Conservation (phyloP, 148 eudicot species). For the Rhododendron ovatum region DNA sequence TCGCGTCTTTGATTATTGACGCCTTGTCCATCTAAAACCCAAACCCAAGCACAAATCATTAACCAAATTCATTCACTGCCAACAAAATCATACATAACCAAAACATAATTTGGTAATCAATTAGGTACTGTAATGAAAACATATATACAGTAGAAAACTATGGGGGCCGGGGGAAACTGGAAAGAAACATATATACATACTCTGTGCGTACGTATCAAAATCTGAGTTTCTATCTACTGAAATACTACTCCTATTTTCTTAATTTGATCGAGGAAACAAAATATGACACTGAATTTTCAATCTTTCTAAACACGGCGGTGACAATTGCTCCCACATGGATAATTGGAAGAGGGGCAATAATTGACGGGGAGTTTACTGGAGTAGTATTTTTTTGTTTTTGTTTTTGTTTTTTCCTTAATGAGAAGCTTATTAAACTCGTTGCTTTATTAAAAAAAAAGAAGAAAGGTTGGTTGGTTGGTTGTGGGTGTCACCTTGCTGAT, state of each 20-base stretch:
- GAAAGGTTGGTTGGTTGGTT: not conserved
- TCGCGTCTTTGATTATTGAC: slow-evolving; percentile 80
- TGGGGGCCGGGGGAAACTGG: not conserved
- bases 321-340: too few species aligned
- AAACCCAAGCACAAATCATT: too few species aligned
- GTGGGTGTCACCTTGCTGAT: slow-evolving; percentile 63
- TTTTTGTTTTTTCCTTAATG: not conserved
- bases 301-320: not conserved
- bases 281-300: not conserved
- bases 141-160: too few species aligned
- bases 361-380: not conserved
- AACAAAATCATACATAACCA: too few species aligned
- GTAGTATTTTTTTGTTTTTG: too few species aligned
- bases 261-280: not conserved
- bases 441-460: too few species aligned
- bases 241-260: not conserved
- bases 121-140: too few species aligned
- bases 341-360: not conserved
- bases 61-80: not conserved
- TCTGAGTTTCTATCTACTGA: not conserved
- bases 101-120: too few species aligned
- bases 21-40: slow-evolving; percentile 79
- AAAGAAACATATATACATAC: not conserved
- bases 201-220: not conserved
- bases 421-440: too few species aligned